These are phyloP conservation scores for Sphaerostilbella broomeana DNA, from an alignment of 2,329 filamentous ascomycete species.

Conservation along the genomic window DNA sequence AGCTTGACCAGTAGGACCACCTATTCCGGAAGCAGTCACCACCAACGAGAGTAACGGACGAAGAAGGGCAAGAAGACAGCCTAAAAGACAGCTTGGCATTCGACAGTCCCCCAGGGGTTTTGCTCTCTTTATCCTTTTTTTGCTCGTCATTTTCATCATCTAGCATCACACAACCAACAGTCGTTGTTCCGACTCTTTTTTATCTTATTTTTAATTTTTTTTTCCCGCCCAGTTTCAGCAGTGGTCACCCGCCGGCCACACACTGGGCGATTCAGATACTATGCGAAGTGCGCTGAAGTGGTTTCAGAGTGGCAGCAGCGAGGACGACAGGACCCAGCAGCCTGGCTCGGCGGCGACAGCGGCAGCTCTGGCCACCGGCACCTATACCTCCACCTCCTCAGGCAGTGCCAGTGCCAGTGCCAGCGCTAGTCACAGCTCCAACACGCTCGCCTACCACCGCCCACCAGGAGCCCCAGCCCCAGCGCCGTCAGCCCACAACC, in stretches of 20 bases:
- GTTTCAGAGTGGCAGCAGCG: constrained; percentile 27
- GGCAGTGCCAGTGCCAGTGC: constrained; percentile 8
- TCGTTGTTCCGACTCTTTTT: not conserved
- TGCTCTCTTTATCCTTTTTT: not conserved
- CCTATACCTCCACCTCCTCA: constrained; percentile 8
- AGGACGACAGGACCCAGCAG: constrained; percentile 16
- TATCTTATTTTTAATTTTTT: not conserved
- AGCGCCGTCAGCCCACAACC: constrained; percentile 7
- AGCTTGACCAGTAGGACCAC: too few relatives aligned
- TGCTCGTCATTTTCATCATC: not conserved
- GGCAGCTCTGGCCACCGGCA: constrained; percentile 3
- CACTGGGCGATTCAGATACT: constrained; percentile 5
- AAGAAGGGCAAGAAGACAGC: too few relatives aligned
- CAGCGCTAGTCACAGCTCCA: constrained; percentile 9
- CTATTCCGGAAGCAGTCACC: too few relatives aligned
- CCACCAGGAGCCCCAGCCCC: constrained; percentile 1
- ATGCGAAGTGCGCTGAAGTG: constrained; percentile 22
- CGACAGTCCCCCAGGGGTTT: too few relatives aligned
- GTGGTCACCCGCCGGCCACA: not conserved
- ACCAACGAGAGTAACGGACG: too few relatives aligned
- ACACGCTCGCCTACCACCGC: constrained; percentile 9
- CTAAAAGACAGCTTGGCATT: too few relatives aligned
- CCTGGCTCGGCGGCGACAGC: constrained; percentile 7
- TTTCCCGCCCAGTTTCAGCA: not conserved
- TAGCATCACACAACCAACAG: not conserved